A percentile compares a stretch with the other conserved stretches of the same genome.
phyloP scores from a whole-genome alignment of 805 yeast genomes.

The Myxozyma neglecta region DNA sequence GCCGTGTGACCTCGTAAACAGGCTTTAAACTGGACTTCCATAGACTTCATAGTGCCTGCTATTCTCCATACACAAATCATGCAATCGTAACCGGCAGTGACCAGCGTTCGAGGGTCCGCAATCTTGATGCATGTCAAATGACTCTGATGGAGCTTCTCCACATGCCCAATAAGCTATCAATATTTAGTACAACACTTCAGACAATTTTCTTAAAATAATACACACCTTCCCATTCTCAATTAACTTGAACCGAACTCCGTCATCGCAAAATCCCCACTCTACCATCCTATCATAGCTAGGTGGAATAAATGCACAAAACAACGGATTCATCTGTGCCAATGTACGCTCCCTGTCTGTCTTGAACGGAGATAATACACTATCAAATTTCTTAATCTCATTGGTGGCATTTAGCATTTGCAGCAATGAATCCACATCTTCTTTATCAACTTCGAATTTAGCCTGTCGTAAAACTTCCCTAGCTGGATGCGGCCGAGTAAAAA shows the following conservation, averaged over 20 bases:
- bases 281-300: conserved; percentile 30
- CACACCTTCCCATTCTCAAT: conserved; percentile 31
- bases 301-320: conserved; percentile 27
- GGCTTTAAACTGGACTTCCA: conserved; percentile 29
- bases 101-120: conserved; percentile 30
- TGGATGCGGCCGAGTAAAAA: conserved; percentile 71
- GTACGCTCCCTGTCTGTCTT: conserved; percentile 24
- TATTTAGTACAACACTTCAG: background rate
- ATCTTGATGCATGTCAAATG: conserved; percentile 25
- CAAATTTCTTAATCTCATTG: conserved; percentile 16
- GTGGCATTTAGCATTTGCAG: conserved; percentile 24
- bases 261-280: conserved; percentile 33
- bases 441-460: conserved; percentile 22
- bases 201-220: no score
- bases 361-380: conserved; percentile 13
- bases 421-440: conserved; percentile 16
- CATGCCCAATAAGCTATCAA: conserved; percentile 27
- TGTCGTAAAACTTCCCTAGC: conserved; percentile 41
- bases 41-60: conserved; percentile 22
- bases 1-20: conserved; percentile 60
- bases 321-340: conserved; percentile 20
- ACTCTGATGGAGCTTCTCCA: conserved; percentile 28
- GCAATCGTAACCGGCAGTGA: conserved; percentile 31
- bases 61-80: conserved; percentile 45
- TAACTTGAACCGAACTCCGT: conserved; percentile 32